A percentile compares a stretch with the other conserved stretches of the same genome.
phyloP scores from a whole-genome alignment of 2,329 filamentous ascomycete genomes.

The Arthrobotrys megalospora region DNA sequence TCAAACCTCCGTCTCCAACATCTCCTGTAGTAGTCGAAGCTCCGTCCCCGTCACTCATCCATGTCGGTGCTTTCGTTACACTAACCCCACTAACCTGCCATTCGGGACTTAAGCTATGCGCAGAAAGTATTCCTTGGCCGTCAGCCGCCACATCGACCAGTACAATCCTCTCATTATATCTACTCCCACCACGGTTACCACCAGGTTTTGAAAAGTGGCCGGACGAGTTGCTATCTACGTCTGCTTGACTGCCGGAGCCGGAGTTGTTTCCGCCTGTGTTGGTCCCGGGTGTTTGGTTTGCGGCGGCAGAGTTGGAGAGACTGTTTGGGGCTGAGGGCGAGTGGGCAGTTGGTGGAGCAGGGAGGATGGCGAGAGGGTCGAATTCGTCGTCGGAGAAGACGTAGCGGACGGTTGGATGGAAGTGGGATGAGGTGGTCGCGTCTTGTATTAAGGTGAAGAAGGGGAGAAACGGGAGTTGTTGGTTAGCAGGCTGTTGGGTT shows the following conservation, averaged over 20 bases:
- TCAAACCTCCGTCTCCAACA: conserved; percentile 70
- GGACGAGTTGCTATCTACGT: conserved; percentile 62
- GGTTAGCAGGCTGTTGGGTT: conserved; percentile 34
- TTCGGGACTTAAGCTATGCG: conserved; percentile 79
- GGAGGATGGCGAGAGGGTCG: conserved; percentile 63
- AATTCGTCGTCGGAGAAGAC: conserved; percentile 91
- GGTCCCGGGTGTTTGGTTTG: conserved; percentile 14
- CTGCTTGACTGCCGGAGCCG: conserved; percentile 54
- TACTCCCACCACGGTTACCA: conserved; percentile 45
- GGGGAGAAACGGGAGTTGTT: conserved; percentile 74
- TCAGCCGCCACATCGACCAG: conserved; percentile 73
- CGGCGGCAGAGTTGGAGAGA: conserved; percentile 40
- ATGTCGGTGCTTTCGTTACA: conserved; percentile 75
- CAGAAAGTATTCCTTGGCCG: conserved; percentile 75
- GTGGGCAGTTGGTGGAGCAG: conserved; percentile 37
- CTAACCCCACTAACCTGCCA: conserved; percentile 77
- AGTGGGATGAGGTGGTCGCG: conserved; percentile 78
- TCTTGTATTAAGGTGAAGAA: conserved; percentile 91
- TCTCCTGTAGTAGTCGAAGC: conserved; percentile 67
- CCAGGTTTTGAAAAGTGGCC: conserved; percentile 63
- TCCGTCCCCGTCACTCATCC: conserved; percentile 73
- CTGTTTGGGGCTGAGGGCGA: conserved; percentile 31
- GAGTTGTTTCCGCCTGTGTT: conserved; percentile 38
- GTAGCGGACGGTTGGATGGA: conserved; percentile 91
- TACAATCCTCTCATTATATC: conserved; percentile 71